Conservation (phyloP, 225 moss, liverwort and hornwort genomes). For the Marchantia paleacea region DNA sequence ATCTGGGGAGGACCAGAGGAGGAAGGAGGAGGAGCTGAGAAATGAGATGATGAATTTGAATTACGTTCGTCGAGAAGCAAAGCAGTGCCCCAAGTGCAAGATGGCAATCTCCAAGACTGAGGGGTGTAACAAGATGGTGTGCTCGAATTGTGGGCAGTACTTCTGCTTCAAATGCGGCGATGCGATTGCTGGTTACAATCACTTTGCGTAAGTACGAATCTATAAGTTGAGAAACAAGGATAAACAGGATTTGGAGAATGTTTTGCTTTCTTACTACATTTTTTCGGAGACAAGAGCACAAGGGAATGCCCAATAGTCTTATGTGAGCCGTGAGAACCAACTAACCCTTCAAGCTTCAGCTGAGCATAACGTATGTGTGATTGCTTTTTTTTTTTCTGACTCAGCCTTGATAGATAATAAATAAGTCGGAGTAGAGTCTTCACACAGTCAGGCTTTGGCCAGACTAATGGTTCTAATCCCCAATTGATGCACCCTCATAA, state of each 20-base stretch:
- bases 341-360: no score
- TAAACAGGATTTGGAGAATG: no score
- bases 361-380: no score
- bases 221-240: not conserved
- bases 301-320: not conserved
- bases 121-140: slow-evolving; percentile 84
- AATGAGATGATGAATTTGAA: slow-evolving; percentile 67
- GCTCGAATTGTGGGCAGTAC: slow-evolving; percentile 56
- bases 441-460: no score
- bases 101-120: slow-evolving; percentile 71
- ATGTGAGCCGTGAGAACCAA: no score
- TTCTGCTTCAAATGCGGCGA: slow-evolving; percentile 71
- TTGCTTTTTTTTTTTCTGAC: no score
- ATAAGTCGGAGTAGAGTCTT: no score
- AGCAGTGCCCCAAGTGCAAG: slow-evolving; percentile 68
- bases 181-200: slow-evolving; percentile 54
- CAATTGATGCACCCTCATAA: no score
- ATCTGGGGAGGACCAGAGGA: slow-evolving; percentile 47
- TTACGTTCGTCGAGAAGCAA: slow-evolving; percentile 66
- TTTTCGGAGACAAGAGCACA: not conserved
- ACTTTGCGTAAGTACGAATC: slow-evolving; percentile 35
- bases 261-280: not conserved
- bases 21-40: slow-evolving; percentile 52
- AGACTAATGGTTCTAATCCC: not conserved
- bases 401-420: no score